Conservation (phyloP, 352 stramenopile genomes). For the Phytophthora podocarpi region DNA sequence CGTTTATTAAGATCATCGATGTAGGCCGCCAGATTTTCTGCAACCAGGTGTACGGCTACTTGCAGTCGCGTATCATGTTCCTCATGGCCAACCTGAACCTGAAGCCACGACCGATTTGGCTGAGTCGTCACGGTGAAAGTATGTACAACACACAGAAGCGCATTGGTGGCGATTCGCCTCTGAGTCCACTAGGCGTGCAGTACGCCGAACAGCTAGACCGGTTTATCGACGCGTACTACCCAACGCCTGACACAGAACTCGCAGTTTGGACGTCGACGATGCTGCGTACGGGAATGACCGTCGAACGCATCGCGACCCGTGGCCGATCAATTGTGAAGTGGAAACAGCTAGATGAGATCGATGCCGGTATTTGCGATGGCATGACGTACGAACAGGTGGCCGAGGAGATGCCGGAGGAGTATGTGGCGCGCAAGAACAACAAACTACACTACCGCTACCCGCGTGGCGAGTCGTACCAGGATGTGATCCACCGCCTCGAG, state of each 20-base stretch:
- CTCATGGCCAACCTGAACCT: conserved; percentile 97
- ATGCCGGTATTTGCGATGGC: conserved; percentile 96
- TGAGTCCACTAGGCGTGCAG: conserved; percentile 92
- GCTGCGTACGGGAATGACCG: conserved; percentile 96
- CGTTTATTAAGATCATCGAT: conserved; percentile 87
- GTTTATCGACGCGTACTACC: conserved; percentile 93
- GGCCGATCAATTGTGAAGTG: conserved; percentile 75
- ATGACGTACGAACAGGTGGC: conserved; percentile 98
- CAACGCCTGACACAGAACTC: conserved; percentile 70
- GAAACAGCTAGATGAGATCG: conserved; percentile 96
- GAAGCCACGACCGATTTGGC: conserved; percentile 94
- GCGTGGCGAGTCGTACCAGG: conserved; percentile 97
- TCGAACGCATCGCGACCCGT: conserved; percentile 83
- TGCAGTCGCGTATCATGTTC: conserved; percentile 92
- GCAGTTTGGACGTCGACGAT: conserved; percentile 98
- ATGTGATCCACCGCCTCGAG: conserved; percentile 97
- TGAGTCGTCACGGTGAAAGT: conserved; percentile 97
- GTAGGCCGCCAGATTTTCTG: conserved; percentile 83
- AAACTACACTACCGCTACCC: conserved; percentile 88
- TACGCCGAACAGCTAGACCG: conserved; percentile 94
- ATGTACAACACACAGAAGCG: conserved; percentile 98
- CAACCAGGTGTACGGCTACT: conserved; percentile 87
- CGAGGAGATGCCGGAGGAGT: conserved; percentile 95
- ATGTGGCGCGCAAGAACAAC: conserved; percentile 91
- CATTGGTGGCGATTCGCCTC: conserved; percentile 95